Evolutionary conservation across 2,329 filamentous ascomycete species (phyloP), one percentile per base, ranked within the genome.

Genomic region (Immersiporthe knoxdaviesiana): DNA sequence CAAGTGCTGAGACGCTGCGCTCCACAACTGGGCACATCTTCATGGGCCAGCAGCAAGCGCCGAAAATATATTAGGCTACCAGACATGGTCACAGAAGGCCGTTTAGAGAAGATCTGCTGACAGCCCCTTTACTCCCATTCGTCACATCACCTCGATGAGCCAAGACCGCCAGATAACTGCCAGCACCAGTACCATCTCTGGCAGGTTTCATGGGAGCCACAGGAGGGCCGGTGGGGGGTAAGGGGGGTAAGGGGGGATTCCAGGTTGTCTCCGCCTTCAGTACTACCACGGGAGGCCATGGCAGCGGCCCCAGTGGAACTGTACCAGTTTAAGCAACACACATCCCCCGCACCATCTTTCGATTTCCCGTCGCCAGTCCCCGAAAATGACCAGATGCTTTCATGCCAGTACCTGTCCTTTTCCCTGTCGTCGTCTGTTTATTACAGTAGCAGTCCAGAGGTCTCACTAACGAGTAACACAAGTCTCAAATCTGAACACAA

Each of bases 301-400:
- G 58, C 69, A 70, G 30, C 65, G 47, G 37, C 27, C 60, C 60
- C 63, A 37, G 58, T 58, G 44, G 61, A 47, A 54, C 60, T 27
- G 18, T 24, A 63, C 56, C 56, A 47, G 16, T 58, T 30, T 32
- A 58, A 30, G 10, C 24, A 52, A 27, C 59, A 62, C 18, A 41
- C 24, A n/a, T 10, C 59, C 37, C 27, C 37, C n/a, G 63, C 24
- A 61, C 32, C 32, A 66, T 68, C 69, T 68, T 63, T 47, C 69
- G 69, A 70, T 68, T 66, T 7, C 61, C 58, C 56, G 64, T 47
- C 60, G 63, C 59, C 54, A 47, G 58, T 44, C 58, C 50, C 59
- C 69, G 50, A 56, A 59, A 63, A 68, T 68, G 66, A 41, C 24
- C 66, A 68, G 60, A 60, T 66, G 35, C 44, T 54, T 37, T 52